These are phyloP conservation scores for Sutorius australiensis DNA, from an alignment of 768 basidiomycete species.

Conservation along the genomic window DNA sequence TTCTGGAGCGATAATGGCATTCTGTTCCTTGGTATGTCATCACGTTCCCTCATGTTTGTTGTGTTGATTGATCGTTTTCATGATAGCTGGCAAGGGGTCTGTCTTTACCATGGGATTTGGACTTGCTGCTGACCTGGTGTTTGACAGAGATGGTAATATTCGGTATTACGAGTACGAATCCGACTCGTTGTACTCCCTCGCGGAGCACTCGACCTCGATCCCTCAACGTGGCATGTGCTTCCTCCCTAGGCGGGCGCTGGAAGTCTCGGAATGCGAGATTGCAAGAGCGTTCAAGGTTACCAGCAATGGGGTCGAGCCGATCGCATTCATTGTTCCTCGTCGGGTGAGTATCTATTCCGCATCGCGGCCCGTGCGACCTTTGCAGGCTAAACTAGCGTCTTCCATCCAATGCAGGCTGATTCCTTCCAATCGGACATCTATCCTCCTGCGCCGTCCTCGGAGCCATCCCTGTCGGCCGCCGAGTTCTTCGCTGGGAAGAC, in stretches of 20 bases:
- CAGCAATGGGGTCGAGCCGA: conserved; percentile 73
- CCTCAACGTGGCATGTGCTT: conserved; percentile 98
- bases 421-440: conserved; percentile 97
- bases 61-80: background rate
- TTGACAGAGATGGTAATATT: conserved; percentile 84
- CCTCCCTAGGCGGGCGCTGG: conserved; percentile 88
- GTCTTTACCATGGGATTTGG: conserved; percentile 11
- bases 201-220: conserved; percentile 85
- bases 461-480: conserved; percentile 73
- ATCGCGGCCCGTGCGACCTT: background rate
- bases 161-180: conserved; percentile 96
- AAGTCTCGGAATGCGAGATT: conserved; percentile 89
- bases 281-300: conserved; percentile 90
- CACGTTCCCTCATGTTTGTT: background rate
- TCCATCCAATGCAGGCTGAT: conserved; percentile 56
- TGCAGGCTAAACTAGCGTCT: background rate
- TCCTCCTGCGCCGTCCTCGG: conserved; percentile 82
- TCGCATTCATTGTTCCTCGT: conserved; percentile 93
- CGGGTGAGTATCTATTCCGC: conserved; percentile 50
- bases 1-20: conserved; percentile 97
- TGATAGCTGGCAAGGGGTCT: conserved; percentile 81
- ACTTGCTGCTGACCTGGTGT: conserved; percentile 2
- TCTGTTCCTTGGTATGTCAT: conserved; percentile 66
- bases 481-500: conserved; percentile 89
- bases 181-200: conserved; percentile 70